phyloP scores from a whole-genome alignment of 345 rosid species.

The Rhizophora mangle region DNA sequence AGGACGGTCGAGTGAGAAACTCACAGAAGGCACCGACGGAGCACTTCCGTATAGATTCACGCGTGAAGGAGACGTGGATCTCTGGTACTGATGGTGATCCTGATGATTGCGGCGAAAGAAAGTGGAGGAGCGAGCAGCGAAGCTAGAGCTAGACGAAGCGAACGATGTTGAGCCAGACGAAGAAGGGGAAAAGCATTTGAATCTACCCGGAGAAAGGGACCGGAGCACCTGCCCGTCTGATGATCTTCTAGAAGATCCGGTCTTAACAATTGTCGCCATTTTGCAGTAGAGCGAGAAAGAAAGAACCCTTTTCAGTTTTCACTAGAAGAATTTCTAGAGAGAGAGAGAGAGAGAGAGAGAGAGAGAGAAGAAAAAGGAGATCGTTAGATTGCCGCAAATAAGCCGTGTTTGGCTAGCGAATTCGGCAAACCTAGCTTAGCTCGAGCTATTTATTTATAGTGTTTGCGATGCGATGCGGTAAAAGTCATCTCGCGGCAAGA shows the following conservation, averaged over 20 bases:
- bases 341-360: not conserved
- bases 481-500: slow-evolving; percentile 12
- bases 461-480: not conserved
- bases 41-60: slow-evolving; percentile 34
- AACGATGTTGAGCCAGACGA: slow-evolving; percentile 40
- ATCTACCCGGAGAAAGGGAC: slow-evolving; percentile 43
- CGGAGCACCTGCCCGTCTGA: slow-evolving; percentile 35
- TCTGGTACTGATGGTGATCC: slow-evolving; percentile 2
- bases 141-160: slow-evolving; percentile 48
- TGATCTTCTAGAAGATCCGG: slow-evolving; percentile 39
- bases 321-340: not conserved
- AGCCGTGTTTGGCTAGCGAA: slow-evolving; percentile 29
- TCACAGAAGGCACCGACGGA: slow-evolving; percentile 33
- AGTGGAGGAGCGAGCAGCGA: slow-evolving; percentile 42
- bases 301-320: too few relatives aligned
- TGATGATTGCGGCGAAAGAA: slow-evolving; percentile 15
- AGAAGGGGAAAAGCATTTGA: slow-evolving; percentile 22
- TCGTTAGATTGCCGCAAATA: not conserved
- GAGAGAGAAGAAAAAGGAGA: not conserved
- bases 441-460: slow-evolving; percentile 52
- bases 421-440: slow-evolving; percentile 50
- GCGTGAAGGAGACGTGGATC: slow-evolving; percentile 54
- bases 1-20: slow-evolving; percentile 42
- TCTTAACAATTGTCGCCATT: slow-evolving; percentile 39
- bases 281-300: slow-evolving; percentile 15